Evolutionary conservation across 2,329 filamentous ascomycete species (phyloP).

Genomic region (Allantophomopsis cytisporea): DNA sequence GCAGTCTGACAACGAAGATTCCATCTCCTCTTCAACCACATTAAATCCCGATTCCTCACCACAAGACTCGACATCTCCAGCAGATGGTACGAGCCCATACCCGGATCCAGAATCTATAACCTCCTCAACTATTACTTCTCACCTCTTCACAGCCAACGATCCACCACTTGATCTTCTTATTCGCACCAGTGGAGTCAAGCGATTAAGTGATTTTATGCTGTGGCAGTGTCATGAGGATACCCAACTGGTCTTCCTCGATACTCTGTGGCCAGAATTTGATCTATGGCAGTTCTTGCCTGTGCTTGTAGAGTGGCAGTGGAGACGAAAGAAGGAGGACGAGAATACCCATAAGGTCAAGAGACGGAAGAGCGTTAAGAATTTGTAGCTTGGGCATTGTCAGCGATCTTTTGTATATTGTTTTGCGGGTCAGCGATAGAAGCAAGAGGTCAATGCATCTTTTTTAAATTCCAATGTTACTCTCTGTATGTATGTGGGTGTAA

Average conservation of each 20-base stretch:
- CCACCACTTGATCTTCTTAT: slow-evolving; percentile 86
- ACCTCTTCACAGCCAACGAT: slow-evolving; percentile 77
- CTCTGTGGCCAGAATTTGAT: slow-evolving; percentile 92
- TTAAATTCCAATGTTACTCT: too few species aligned
- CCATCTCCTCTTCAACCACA: slow-evolving; percentile 47
- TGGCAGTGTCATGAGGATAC: slow-evolving; percentile 96
- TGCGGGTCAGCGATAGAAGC: too few species aligned
- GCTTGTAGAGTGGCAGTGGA: slow-evolving; percentile 76
- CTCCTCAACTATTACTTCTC: slow-evolving; percentile 63
- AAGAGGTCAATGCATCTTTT: too few species aligned
- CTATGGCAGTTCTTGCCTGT: slow-evolving; percentile 89
- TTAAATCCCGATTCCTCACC: slow-evolving; percentile 18
- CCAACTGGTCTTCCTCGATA: slow-evolving; percentile 82
- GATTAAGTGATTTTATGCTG: slow-evolving; percentile 94
- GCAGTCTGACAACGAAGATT: slow-evolving; percentile 29
- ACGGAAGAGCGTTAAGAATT: neutral
- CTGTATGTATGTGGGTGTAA: too few species aligned
- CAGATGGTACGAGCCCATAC: slow-evolving; percentile 25
- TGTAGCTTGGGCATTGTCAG: too few species aligned
- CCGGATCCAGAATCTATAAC: slow-evolving; percentile 85
- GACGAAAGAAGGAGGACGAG: slow-evolving; percentile 21
- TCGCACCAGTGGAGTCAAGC: slow-evolving; percentile 82
- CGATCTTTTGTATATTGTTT: too few species aligned
- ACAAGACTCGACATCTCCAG: slow-evolving; percentile 8
- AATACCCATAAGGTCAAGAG: slow-evolving; percentile 2